Percentiles rank a stretch among this genome's conserved stretches.
phyloP scores from a whole-genome alignment of 495 filamentous ascomycete genomes.

The Oleoguttula mirabilis region DNA sequence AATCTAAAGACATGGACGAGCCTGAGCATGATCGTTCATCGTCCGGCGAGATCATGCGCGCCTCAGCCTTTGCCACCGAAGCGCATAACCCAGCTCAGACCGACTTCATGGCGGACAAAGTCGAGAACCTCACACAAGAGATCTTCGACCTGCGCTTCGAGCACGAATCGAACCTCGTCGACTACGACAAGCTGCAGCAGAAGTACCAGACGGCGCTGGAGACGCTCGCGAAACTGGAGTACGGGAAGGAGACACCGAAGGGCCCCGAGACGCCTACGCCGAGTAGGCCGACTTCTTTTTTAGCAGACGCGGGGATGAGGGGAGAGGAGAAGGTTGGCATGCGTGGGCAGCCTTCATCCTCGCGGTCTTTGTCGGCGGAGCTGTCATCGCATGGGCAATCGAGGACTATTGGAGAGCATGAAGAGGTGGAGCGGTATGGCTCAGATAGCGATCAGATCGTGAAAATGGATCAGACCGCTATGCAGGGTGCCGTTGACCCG shows the following conservation, averaged over 20 bases:
- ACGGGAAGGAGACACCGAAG: constrained; percentile 29
- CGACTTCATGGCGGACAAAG: constrained; percentile 80
- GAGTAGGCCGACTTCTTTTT: constrained; percentile 75
- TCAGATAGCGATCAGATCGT: constrained; percentile 18
- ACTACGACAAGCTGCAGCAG: constrained; percentile 68
- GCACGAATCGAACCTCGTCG: constrained; percentile 71
- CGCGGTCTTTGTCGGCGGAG: constrained; percentile 92
- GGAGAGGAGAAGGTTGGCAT: constrained; percentile 38
- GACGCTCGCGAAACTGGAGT: constrained; percentile 69
- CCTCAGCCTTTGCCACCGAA: background rate
- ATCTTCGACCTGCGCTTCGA: constrained; percentile 80
- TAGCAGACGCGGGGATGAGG: constrained; percentile 68
- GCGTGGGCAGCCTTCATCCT: constrained; percentile 71
- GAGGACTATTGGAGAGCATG: constrained; percentile 26
- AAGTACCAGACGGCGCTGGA: constrained; percentile 88
- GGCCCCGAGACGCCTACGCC: constrained; percentile 32
- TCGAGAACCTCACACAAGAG: constrained; percentile 85
- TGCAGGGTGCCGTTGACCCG: constrained; percentile 18
- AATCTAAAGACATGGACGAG: background rate
- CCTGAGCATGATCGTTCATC: background rate
- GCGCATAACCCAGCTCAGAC: constrained; percentile 62
- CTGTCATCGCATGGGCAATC: constrained; percentile 87
- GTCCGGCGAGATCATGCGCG: background rate
- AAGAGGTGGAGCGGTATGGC: background rate
- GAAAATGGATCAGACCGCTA: constrained; percentile 24